Percentiles rank a stretch among this genome's conserved stretches.
These are phyloP conservation scores for Naganishia onofrii DNA, from an alignment of 768 basidiomycete species.

Conservation along the genomic window DNA sequence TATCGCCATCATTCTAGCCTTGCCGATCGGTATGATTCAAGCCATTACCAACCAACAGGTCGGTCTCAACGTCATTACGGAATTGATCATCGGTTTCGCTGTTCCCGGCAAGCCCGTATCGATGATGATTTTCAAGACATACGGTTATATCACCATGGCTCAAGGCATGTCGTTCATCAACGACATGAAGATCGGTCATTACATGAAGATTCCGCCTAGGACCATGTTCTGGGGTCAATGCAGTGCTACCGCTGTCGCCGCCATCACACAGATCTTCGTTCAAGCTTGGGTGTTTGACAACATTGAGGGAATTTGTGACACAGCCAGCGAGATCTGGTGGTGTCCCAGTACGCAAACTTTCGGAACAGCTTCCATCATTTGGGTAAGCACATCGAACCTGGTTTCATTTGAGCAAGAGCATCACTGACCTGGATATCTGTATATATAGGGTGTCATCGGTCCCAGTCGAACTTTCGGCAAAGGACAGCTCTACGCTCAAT, in stretches of 20 bases:
- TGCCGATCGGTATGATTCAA: constrained; percentile 49
- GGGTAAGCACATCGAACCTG: constrained; percentile 39
- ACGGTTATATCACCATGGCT: constrained; percentile 49
- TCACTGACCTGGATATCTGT: not conserved
- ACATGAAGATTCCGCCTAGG: constrained; percentile 28
- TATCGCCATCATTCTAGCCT: constrained; percentile 46
- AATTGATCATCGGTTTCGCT: constrained; percentile 51
- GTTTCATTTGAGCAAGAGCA: too few species aligned
- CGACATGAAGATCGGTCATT: constrained; percentile 52
- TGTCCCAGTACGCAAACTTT: constrained; percentile 51
- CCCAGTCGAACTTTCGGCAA: constrained; percentile 50
- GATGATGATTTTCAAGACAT: constrained; percentile 49
- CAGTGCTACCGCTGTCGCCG: constrained; percentile 51
- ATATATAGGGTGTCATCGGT: constrained; percentile 6
- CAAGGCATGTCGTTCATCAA: constrained; percentile 48
- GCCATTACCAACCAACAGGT: constrained; percentile 52
- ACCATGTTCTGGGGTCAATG: constrained; percentile 51
- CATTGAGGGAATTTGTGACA: constrained; percentile 49
- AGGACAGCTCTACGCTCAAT: constrained; percentile 44
- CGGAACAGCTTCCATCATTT: constrained; percentile 49
- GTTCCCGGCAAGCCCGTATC: constrained; percentile 51
- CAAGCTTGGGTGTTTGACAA: constrained; percentile 46
- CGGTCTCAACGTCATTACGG: constrained; percentile 52
- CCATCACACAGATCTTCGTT: constrained; percentile 50
- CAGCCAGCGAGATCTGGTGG: constrained; percentile 44